Base-by-base conservation (phyloP, 495 filamentous ascomycete species). In the Stereocaulon alpinum region DNA sequence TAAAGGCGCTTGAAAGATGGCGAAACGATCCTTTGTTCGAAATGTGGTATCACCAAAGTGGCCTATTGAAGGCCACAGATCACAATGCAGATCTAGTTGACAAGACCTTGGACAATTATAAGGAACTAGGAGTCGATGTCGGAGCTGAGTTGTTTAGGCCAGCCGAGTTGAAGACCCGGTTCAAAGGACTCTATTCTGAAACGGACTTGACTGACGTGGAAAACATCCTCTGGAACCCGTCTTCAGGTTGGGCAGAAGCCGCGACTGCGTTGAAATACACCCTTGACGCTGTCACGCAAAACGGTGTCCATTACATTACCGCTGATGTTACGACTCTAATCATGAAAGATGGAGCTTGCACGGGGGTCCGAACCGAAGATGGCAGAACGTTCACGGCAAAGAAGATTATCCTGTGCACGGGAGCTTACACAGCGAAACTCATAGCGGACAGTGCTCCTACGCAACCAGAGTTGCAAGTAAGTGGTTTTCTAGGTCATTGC, bases 241-340 rank as follows among this genome's bases (percentile, higher is more conserved):
- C 67, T 12, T 79, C 80, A 70, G 84, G 84, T 0, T 86, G 81
- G 80, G 82, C 78, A 0, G 81, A 79, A n/a, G 84, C 82, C 2
- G 79, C 75, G 41, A 73, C 78, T 47, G 73, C 77, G 15, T 66
- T 86, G 43, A 62, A 68, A 20, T 70, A 68, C 1, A 70, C 76
- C 0, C 79, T 77, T 43, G 67, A 75, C 54, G 68, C 61, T 44
- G 77, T 77, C 32, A 55, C 81, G 2, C 69, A 72, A 34, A 60
- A 73, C 59, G 82, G 84, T 2, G 81, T 85, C 4, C 72, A 72
- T 51, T 80, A 78, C 51, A 68, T 82, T 6, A 68, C 62, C 4
- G 77, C 71, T 6, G 73, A 80, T 51, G 71, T 82, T 40, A 68
- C 67, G 1, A 66, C 47, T 27, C 68, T 82, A 30, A 68, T 72